phyloP scores from a whole-genome alignment of 345 rosid species.

The Pugionium cornutum region DNA sequence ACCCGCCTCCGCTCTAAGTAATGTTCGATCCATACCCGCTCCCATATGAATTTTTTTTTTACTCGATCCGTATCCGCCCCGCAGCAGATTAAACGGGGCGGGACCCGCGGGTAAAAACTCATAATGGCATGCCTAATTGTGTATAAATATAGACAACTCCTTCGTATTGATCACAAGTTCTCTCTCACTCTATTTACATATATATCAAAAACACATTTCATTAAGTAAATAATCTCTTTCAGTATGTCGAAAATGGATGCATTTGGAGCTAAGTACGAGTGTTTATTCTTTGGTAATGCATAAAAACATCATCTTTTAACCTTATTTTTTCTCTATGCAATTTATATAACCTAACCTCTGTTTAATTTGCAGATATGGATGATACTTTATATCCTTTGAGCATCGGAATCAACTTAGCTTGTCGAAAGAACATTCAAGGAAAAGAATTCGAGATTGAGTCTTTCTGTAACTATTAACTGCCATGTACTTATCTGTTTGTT shows the following conservation, averaged over 20 bases:
- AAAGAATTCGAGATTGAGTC: slow-evolving; percentile 26
- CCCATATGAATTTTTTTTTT: too few species aligned
- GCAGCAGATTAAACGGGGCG: too few species aligned
- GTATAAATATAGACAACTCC: slow-evolving; percentile 7
- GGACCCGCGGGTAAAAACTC: too few species aligned
- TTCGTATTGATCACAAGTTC: slow-evolving; percentile 1
- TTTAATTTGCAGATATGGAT: slow-evolving; percentile 63
- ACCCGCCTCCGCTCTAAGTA: too few species aligned
- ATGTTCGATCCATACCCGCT: too few species aligned
- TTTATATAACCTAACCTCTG: not conserved
- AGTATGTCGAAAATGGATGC: slow-evolving; percentile 52
- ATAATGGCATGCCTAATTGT: not conserved
- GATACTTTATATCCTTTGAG: slow-evolving; percentile 83
- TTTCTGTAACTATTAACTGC: not conserved
- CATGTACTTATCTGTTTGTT: not conserved
- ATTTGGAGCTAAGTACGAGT: slow-evolving; percentile 59
- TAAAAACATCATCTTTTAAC: not conserved
- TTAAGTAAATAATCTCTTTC: slow-evolving; percentile 1
- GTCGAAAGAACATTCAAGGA: slow-evolving; percentile 86
- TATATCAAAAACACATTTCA: not conserved
- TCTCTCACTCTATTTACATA: not conserved
- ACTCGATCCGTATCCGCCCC: too few species aligned
- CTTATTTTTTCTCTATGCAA: slow-evolving; percentile 1
- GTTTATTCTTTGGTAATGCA: slow-evolving; percentile 76
- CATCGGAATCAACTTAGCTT: slow-evolving; percentile 74